Conservation (phyloP, 202 grass and related monocot species). For the Cymbopogon flexuosus region DNA sequence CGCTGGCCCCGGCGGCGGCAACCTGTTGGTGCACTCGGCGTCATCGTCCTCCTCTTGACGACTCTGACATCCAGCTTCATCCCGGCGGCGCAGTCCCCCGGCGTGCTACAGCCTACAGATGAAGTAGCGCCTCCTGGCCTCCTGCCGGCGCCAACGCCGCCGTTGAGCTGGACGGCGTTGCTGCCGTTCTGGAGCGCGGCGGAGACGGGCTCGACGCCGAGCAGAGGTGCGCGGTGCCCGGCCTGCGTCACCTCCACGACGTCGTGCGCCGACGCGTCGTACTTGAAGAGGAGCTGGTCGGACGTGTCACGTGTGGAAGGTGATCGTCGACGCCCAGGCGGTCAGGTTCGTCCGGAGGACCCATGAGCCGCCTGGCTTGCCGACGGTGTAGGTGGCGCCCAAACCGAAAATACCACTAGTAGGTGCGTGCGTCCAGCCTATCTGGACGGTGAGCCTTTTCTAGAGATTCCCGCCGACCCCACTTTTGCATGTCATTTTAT, state of each 20-base stretch:
- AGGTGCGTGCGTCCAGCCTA: no score
- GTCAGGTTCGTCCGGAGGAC: constrained; percentile 38
- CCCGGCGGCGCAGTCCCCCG: constrained; percentile 2
- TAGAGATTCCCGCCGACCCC: no score
- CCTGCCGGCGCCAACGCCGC: no score
- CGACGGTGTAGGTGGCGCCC: constrained; percentile 32
- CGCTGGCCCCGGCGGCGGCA: not conserved
- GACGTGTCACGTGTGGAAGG: constrained; percentile 34
- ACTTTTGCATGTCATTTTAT: no score
- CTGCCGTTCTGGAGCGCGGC: not conserved
- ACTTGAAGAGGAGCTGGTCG: constrained; percentile 39
- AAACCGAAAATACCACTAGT: no score
- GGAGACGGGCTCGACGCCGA: constrained; percentile 8
- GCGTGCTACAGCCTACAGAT: constrained; percentile 39
- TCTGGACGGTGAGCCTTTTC: no score
- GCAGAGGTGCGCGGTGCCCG: constrained; percentile 34
- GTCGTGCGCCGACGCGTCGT: constrained; percentile 28
- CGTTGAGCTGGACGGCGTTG: not conserved
- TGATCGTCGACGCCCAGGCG: constrained; percentile 39
- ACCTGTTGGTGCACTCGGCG: not conserved
- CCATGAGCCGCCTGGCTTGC: constrained; percentile 41
- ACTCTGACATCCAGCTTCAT: constrained; percentile 44
- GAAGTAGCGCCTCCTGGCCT: constrained; percentile 32
- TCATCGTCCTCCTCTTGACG: not conserved
- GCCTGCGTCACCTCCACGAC: constrained; percentile 36